Conservation (phyloP, 176 grass and related monocot species). For the Raddia guianensis region DNA sequence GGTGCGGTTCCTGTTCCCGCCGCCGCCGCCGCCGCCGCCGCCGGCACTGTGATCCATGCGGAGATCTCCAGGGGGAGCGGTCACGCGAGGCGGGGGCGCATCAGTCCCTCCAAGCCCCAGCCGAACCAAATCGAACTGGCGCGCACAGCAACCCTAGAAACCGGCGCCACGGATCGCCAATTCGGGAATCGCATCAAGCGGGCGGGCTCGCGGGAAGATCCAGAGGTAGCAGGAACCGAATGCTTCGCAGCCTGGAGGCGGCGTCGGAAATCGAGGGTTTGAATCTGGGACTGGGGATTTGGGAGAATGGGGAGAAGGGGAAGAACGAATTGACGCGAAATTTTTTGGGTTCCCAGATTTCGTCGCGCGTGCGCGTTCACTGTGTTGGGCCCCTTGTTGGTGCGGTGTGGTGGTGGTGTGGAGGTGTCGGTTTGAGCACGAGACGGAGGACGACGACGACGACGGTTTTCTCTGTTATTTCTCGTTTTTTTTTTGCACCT, state of each 20-base stretch:
- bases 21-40: neutral
- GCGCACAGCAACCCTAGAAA: neutral
- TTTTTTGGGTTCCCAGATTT: slow-evolving; percentile 10
- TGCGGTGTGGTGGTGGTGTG: slow-evolving; percentile 3
- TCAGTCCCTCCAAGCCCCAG: slow-evolving; percentile 42
- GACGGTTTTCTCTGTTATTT: neutral
- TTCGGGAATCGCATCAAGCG: slow-evolving; percentile 5
- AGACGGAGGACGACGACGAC: slow-evolving; percentile 31
- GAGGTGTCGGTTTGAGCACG: slow-evolving; percentile 36
- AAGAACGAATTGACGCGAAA: slow-evolving; percentile 25
- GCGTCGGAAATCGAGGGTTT: slow-evolving; percentile 44
- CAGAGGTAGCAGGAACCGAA: neutral
- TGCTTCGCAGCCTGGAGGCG: neutral
- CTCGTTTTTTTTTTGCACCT: neutral
- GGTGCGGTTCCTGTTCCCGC: slow-evolving; percentile 53
- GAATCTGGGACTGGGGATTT: slow-evolving; percentile 38
- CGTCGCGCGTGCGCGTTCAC: slow-evolving; percentile 43
- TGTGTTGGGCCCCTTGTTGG: neutral
- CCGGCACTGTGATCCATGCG: slow-evolving; percentile 58
- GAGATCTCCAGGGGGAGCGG: slow-evolving; percentile 43
- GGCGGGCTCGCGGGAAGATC: neutral
- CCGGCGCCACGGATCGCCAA: neutral
- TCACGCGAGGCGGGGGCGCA: slow-evolving; percentile 48
- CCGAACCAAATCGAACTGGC: slow-evolving; percentile 7
- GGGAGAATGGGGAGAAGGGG: slow-evolving; percentile 3